Conservation (phyloP, 169 alveolate genomes). For the Plasmodium falciparum region DNA sequence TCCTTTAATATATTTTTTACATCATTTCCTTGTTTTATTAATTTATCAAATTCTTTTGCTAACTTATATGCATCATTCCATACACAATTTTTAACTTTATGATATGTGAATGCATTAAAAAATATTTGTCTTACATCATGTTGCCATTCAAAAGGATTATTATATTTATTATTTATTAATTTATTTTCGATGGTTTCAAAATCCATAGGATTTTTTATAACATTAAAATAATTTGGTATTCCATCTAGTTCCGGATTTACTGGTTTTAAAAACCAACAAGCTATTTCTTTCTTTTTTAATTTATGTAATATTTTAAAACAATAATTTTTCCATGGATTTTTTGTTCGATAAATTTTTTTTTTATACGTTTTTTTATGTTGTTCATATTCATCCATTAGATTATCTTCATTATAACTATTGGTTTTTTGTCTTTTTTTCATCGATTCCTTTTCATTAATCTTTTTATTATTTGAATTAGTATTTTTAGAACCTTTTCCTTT, state of each 20-base stretch:
- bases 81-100: conserved; percentile 73
- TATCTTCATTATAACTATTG: conserved; percentile 57
- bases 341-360: conserved; percentile 69
- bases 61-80: conserved; percentile 78
- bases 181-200: conserved; percentile 85
- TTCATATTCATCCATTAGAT: conserved; percentile 68
- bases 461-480: conserved; percentile 20
- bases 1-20: conserved; percentile 36
- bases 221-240: conserved; percentile 88
- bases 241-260: conserved; percentile 93
- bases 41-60: conserved; percentile 79
- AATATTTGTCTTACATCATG: conserved; percentile 91
- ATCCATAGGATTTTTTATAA: conserved; percentile 87
- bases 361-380: conserved; percentile 60
- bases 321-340: conserved; percentile 77
- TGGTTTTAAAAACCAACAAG: conserved; percentile 92
- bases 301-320: conserved; percentile 81
- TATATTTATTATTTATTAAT: conserved; percentile 83
- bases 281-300: conserved; percentile 76
- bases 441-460: conserved; percentile 24
- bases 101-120: conserved; percentile 88
- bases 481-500: conserved; percentile 39
- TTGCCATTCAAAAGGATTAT: conserved; percentile 93
- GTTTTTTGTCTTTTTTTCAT: conserved; percentile 33
- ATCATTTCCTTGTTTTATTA: conserved; percentile 61